Conservation (phyloP, 306 rosid species). For the Lathyrus sativus region DNA sequence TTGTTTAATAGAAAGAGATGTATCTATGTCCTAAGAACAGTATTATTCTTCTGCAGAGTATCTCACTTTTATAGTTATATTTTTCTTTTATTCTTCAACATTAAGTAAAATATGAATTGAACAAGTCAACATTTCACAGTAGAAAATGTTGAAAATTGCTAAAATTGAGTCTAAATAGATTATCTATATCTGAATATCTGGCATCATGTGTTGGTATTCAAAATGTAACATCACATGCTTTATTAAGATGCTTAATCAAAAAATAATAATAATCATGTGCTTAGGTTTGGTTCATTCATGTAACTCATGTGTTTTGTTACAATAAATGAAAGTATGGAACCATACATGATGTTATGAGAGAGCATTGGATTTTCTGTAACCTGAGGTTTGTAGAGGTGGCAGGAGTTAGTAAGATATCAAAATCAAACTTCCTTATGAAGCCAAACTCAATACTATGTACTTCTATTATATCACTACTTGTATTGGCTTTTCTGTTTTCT, state of each 20-base stretch:
- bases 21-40: conserved; percentile 30
- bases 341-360: background rate
- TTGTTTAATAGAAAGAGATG: conserved; percentile 30
- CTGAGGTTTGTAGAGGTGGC: background rate
- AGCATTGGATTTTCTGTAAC: background rate
- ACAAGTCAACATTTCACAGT: conserved; percentile 30
- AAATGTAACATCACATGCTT: background rate
- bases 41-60: conserved; percentile 35
- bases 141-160: conserved; percentile 16
- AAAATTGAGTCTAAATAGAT: conserved; percentile 1
- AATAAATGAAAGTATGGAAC: background rate
- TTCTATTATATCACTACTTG: background rate
- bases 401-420: conserved; percentile 42
- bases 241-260: too few relatives aligned
- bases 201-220: background rate
- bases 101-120: background rate
- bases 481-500: conserved; percentile 18
- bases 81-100: conserved; percentile 10
- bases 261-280: too few relatives aligned
- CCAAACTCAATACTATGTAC: conserved; percentile 33
- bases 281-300: too few relatives aligned
- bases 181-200: conserved; percentile 4
- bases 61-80: conserved; percentile 32
- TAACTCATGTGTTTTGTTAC: background rate
- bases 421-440: conserved; percentile 43